A percentile compares a stretch with the other conserved stretches of the same genome.
Evolutionary conservation across 306 rosid species (phyloP).

Genomic region (Coriaria nepalensis): DNA sequence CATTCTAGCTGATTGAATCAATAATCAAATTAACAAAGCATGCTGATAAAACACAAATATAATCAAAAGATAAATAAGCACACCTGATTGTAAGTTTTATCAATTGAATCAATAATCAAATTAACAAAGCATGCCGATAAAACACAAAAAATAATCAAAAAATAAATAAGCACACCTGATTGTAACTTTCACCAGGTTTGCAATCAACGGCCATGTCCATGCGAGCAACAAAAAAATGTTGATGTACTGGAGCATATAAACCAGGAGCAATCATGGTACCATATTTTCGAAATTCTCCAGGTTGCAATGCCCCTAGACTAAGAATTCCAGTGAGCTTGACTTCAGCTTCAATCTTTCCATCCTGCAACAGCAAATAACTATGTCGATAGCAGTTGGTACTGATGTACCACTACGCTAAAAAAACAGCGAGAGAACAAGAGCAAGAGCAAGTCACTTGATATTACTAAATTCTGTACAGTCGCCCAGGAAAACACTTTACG

Average conservation of each 20-base stretch:
- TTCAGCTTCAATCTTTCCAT: conserved; percentile 89
- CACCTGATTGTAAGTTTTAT: conserved; percentile 84
- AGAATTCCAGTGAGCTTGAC: conserved; percentile 74
- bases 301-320: conserved; percentile 82
- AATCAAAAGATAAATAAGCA: neutral
- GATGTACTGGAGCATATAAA: conserved; percentile 76
- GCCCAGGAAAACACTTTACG: no score
- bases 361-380: conserved; percentile 32
- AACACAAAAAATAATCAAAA: neutral
- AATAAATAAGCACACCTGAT: conserved; percentile 40
- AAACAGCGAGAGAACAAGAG: neutral
- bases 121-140: neutral
- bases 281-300: conserved; percentile 75
- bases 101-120: conserved; percentile 13
- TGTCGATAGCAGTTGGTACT: conserved; percentile 12
- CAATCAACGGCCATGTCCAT: conserved; percentile 97
- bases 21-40: neutral
- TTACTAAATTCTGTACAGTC: no score
- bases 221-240: conserved; percentile 83
- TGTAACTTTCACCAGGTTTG: conserved; percentile 81
- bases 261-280: conserved; percentile 88
- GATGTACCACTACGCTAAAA: neutral
- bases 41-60: conserved; percentile 1
- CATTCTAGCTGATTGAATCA: neutral
- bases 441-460: neutral